phyloP scores from a whole-genome alignment of 768 basidiomycete species.

The Xerocomus spinulosus region DNA sequence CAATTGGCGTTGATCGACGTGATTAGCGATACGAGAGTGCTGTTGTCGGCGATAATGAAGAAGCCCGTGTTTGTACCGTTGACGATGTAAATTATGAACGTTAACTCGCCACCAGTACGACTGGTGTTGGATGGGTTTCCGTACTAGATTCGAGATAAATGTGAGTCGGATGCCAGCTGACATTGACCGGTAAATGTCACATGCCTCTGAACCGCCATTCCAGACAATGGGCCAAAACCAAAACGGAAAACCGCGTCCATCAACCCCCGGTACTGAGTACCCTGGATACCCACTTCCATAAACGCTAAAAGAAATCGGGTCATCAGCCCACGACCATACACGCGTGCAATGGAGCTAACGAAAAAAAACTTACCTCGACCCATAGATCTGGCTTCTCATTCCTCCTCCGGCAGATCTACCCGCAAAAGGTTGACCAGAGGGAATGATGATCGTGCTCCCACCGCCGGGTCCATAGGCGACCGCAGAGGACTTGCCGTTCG shows the following conservation, averaged over 20 bases:
- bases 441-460: constrained; percentile 33
- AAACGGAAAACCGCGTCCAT: constrained; percentile 54
- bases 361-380: constrained; percentile 35
- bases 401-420: constrained; percentile 53
- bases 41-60: constrained; percentile 45
- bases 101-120: constrained; percentile 46
- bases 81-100: constrained; percentile 41
- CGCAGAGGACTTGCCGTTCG: constrained; percentile 24
- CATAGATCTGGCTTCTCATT: constrained; percentile 41
- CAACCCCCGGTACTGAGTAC: constrained; percentile 40
- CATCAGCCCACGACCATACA: neutral
- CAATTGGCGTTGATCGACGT: constrained; percentile 41
- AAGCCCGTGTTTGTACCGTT: constrained; percentile 38
- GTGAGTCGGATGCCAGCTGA: neutral
- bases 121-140: constrained; percentile 41
- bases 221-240: constrained; percentile 63
- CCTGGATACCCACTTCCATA: constrained; percentile 69
- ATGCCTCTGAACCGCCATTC: constrained; percentile 42
- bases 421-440: constrained; percentile 41
- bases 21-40: constrained; percentile 43
- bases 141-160: constrained; percentile 35
- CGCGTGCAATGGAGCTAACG: neutral
- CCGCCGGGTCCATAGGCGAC: constrained; percentile 34
- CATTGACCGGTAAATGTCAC: neutral
- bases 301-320: constrained; percentile 28